Conservation (phyloP, 371 early-diverging fungal species). For the Smittium mucronatum region DNA sequence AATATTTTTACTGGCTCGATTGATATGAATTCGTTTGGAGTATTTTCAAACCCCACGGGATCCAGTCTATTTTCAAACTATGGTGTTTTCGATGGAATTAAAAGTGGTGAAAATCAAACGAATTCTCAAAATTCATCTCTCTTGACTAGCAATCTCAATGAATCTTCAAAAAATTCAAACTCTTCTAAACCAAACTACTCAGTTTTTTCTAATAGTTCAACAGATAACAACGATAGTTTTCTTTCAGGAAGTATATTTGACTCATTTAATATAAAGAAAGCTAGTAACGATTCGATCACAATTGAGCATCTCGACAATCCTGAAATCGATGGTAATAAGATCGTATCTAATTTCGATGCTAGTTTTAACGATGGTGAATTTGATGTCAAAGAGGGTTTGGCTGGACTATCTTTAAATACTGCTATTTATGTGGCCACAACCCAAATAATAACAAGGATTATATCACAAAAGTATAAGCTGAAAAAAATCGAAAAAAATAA, state of each 20-base stretch:
- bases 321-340: background rate
- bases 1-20: background rate
- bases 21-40: background rate
- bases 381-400: no score
- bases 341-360: background rate
- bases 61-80: background rate
- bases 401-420: background rate
- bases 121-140: no score
- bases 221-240: background rate
- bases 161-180: background rate
- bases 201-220: background rate
- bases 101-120: background rate
- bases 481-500: background rate
- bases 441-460: background rate
- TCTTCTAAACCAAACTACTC: background rate
- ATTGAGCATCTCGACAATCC: background rate
- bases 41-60: background rate
- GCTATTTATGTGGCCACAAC: background rate
- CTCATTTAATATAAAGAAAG: background rate
- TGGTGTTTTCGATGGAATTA: background rate
- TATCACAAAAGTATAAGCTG: background rate
- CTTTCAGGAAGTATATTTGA: background rate
- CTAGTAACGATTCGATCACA: background rate
- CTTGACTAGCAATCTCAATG: background rate
- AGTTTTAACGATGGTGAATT: background rate